These are phyloP conservation scores for Trichoderma koningii DNA, from an alignment of 2,329 filamentous ascomycete species.

Conservation along the genomic window DNA sequence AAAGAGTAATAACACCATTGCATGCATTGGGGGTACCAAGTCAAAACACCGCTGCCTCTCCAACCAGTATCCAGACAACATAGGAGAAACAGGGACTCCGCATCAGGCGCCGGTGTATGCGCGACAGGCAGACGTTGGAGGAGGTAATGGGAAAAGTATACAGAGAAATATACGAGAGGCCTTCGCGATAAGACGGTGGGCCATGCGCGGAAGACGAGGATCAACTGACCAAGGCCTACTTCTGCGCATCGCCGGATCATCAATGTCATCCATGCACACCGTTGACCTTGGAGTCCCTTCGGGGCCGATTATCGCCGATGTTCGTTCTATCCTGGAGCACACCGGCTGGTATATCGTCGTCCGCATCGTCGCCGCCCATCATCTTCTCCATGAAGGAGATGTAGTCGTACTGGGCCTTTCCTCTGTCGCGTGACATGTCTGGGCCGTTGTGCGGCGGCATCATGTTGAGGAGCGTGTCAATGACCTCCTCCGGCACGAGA, in stretches of 20 bases:
- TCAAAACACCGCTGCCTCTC: slow-evolving; percentile 26
- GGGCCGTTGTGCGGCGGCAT: slow-evolving; percentile 85
- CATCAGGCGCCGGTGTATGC: slow-evolving; percentile 9
- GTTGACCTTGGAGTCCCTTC: slow-evolving; percentile 41
- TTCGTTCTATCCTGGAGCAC: slow-evolving; percentile 43
- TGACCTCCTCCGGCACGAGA: slow-evolving; percentile 93
- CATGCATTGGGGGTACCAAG: slow-evolving; percentile 10
- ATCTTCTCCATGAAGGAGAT: slow-evolving; percentile 94
- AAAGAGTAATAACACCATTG: slow-evolving; percentile 9
- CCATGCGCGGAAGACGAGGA: neutral
- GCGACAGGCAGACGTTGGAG: neutral
- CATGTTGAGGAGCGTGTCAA: slow-evolving; percentile 84
- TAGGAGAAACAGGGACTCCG: slow-evolving; percentile 25
- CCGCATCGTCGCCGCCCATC: slow-evolving; percentile 51
- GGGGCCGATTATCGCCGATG: slow-evolving; percentile 39
- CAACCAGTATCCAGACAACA: slow-evolving; percentile 27
- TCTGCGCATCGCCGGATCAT: neutral
- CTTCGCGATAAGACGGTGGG: slow-evolving; percentile 1
- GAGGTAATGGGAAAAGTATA: slow-evolving; percentile 15
- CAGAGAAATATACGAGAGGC: slow-evolving; percentile 23
- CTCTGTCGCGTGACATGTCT: slow-evolving; percentile 81
- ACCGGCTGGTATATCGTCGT: slow-evolving; percentile 35
- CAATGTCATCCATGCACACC: slow-evolving; percentile 32
- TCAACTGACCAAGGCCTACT: neutral
- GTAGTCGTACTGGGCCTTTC: slow-evolving; percentile 90